Base-by-base conservation (phyloP, 768 basidiomycete genomes). In the Pholiota microspora region DNA sequence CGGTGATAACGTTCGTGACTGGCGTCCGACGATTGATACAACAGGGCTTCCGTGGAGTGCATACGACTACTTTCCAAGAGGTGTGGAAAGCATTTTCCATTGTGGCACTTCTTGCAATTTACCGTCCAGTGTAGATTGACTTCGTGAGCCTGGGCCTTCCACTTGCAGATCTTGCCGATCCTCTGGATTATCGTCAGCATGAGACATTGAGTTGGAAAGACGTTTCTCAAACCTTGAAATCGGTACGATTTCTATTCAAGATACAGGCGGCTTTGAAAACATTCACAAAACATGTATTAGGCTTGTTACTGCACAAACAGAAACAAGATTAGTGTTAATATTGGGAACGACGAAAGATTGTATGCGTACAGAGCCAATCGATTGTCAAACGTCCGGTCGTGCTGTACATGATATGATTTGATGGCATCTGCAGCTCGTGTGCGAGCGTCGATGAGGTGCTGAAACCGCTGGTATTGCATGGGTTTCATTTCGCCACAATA, bases 401-500 rank as follows among this genome's bases (percentile, higher is more conserved):
- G 45, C 10, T 24, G 45, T 25, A 40, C 48, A 40, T 57, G 57
- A 28, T 59, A 60, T 13, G 13, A 4, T 9, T 29, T 21, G 34
- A 65, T 52, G 15, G 35, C 47, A 4, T 58, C 15, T 6, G 57
- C 49, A 21, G 59, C 59, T 5, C 42, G 47, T 7, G 16, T n/a
- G 6, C 63, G 60, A 38, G 49, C 46, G 13, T 49, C 44, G 9
- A 83, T 53, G 2, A 92, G 70, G 1, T 73, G 63, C 1, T 67
- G 59, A 54, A 85, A 82, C 1, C 76, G 69, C 36, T 79, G 77
- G 60, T 75, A 78, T 62, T 89, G 88, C 55, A 75, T 73, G 0
- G 87, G 82, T 10, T 69, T 58, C 89, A 92, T 89, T 7, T 56
- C 40, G 21, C 64, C 70, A 62, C 91, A 92, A 29, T 55, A 59